A percentile compares a stretch with the other conserved stretches of the same genome.
Conservation (phyloP, 1,139 yeast species). For the Geotrichum reessii region DNA sequence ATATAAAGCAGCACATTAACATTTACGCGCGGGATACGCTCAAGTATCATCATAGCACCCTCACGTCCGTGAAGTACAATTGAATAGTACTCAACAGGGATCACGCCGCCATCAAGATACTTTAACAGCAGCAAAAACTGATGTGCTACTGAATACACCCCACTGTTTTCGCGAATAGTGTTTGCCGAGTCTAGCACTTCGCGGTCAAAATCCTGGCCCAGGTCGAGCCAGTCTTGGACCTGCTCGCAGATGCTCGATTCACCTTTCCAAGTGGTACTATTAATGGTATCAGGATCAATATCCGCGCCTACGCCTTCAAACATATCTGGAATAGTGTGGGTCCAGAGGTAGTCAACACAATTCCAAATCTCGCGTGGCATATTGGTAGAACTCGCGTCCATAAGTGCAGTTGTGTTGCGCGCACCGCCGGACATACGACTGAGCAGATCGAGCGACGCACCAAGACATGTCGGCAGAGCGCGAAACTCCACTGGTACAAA, state of each 20-base stretch:
- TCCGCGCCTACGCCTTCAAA: slow-evolving; percentile 18
- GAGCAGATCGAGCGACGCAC: slow-evolving; percentile 30
- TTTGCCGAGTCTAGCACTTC: slow-evolving; percentile 33
- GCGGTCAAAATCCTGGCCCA: slow-evolving; percentile 32
- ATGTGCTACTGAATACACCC: slow-evolving; percentile 33
- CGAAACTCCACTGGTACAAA: slow-evolving; percentile 33
- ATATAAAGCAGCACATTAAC: slow-evolving; percentile 41
- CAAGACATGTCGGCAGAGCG: slow-evolving; percentile 33
- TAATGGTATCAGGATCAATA: background rate
- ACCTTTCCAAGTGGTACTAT: slow-evolving; percentile 7
- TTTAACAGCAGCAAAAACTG: slow-evolving; percentile 34
- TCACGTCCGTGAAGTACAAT: slow-evolving; percentile 16
- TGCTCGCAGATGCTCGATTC: slow-evolving; percentile 27
- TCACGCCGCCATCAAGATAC: slow-evolving; percentile 40
- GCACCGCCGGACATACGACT: slow-evolving; percentile 32
- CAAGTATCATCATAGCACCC: slow-evolving; percentile 29
- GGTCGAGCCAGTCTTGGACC: slow-evolving; percentile 37
- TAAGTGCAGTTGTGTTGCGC: slow-evolving; percentile 22
- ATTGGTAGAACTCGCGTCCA: slow-evolving; percentile 21
- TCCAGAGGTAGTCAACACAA: slow-evolving; percentile 37
- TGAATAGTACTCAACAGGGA: slow-evolving; percentile 35
- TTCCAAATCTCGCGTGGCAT: slow-evolving; percentile 36
- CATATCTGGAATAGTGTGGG: slow-evolving; percentile 21
- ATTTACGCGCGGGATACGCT: slow-evolving; percentile 38
- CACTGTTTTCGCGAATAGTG: slow-evolving; percentile 18